These are phyloP conservation scores for Candolleomyces eurysporus DNA, from an alignment of 768 basidiomycete species.

Conservation along the genomic window DNA sequence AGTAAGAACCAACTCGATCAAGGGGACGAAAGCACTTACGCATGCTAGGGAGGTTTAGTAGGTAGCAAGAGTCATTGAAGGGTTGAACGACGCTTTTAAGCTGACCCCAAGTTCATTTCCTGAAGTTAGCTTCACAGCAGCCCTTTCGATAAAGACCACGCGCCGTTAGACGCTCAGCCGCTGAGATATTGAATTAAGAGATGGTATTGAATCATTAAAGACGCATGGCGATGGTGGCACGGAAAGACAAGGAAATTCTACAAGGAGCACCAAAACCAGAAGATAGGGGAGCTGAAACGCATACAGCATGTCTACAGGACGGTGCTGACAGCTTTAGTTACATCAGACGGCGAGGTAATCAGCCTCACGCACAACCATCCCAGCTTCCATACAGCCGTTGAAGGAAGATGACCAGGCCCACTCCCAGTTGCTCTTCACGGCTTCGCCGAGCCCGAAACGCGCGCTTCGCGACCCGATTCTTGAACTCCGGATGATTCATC, in stretches of 20 bases:
- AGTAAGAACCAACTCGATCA: not conserved
- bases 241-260: not conserved
- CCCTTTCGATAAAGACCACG: too few species aligned
- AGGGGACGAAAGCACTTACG: not conserved
- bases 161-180: too few species aligned
- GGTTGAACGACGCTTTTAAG: too few species aligned
- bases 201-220: too few species aligned
- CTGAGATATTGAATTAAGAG: too few species aligned
- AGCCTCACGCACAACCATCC: constrained; percentile 2
- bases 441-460: constrained; percentile 18
- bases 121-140: too few species aligned
- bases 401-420: constrained; percentile 47
- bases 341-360: constrained; percentile 2
- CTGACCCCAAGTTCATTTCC: too few species aligned
- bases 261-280: not conserved
- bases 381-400: constrained; percentile 7
- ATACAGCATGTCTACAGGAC: not conserved
- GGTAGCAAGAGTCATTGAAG: too few species aligned
- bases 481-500: constrained; percentile 28
- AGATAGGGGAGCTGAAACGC: not conserved
- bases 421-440: constrained; percentile 27
- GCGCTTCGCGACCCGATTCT: constrained; percentile 18
- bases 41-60: too few species aligned
- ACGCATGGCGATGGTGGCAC: too few species aligned
- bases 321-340: not conserved